Evolutionary conservation across 192 early-diverging fungal genomes (phyloP).

Genomic region (Geosiphon pyriformis): DNA sequence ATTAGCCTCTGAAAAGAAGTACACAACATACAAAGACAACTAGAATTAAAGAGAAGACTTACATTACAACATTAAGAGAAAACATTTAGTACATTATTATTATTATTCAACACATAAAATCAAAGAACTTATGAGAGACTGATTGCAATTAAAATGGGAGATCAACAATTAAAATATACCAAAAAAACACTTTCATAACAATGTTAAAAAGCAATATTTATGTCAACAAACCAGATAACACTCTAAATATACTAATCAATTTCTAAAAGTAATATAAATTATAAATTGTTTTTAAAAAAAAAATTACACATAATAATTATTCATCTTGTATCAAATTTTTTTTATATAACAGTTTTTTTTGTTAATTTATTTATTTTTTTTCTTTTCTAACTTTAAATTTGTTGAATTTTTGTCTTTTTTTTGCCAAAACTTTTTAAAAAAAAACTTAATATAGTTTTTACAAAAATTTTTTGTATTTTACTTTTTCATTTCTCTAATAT

Average conservation of each 20-base stretch:
- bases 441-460: neutral
- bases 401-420: neutral
- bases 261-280: neutral
- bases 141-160: too few relatives aligned
- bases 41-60: too few relatives aligned
- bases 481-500: neutral
- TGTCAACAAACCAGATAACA: neutral
- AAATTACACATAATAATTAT: neutral
- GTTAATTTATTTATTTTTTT: neutral
- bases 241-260: neutral
- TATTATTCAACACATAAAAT: too few relatives aligned
- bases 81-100: too few relatives aligned
- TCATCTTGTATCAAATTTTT: neutral
- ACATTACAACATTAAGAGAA: too few relatives aligned
- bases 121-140: too few relatives aligned
- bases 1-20: too few relatives aligned
- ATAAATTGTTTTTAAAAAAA: neutral
- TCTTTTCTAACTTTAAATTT: neutral
- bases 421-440: neutral
- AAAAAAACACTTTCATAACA: too few relatives aligned
- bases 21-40: too few relatives aligned
- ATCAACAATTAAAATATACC: too few relatives aligned
- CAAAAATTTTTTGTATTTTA: neutral
- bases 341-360: neutral
- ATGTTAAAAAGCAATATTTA: too few relatives aligned